Evolutionary conservation across 306 rosid species (phyloP), one percentile per base, ranked within the genome.

Genomic region (Citrullus amarus): DNA sequence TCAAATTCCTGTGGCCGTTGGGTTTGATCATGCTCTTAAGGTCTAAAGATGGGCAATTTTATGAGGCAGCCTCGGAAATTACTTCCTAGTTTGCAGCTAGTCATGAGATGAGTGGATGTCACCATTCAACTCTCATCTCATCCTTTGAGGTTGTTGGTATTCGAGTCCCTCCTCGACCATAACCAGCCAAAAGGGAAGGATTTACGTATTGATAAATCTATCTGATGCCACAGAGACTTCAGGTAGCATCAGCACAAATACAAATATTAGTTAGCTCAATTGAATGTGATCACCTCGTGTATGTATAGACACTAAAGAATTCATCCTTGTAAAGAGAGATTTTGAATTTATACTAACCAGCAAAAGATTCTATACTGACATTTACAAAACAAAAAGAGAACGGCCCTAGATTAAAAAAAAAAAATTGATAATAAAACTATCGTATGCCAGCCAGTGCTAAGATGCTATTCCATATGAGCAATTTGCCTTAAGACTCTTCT

Each of bases 401-500:
- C 11, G 76, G 75, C 1, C 32, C 82, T 56, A 67, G 58, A 10
- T 50, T 12, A 44, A 50, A 3, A 8, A 41, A 71, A 25, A 11
- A 22, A 43, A 8, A 8, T 16, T 13, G 54, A 53, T 15, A 53
- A 15, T 0, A 28, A 68, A 51, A 73, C 77, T 72, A 50, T 30
- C 20, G 60, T 72, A 53, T 74, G 18, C 48, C 62, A 72, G 77
- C 16, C 13, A 80, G 53, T 20, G 58, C 38, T 50, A 50, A 72
- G 39, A 3, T 22, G 7, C 60, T 44, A 18, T 11, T 69, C 77
- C 44, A 72, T 72, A 48, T 72, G 58, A 48, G 38, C 50, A 51
- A 53, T 51, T 51, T 53, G 63, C 48, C 78, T 85, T 84, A 88
- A 0, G 93, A 38, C 74, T 92, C 98, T 78, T 96, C 98, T 87